Conservation (phyloP, 2,329 filamentous ascomycete species). For the Allantophomopsis lycopodina region DNA sequence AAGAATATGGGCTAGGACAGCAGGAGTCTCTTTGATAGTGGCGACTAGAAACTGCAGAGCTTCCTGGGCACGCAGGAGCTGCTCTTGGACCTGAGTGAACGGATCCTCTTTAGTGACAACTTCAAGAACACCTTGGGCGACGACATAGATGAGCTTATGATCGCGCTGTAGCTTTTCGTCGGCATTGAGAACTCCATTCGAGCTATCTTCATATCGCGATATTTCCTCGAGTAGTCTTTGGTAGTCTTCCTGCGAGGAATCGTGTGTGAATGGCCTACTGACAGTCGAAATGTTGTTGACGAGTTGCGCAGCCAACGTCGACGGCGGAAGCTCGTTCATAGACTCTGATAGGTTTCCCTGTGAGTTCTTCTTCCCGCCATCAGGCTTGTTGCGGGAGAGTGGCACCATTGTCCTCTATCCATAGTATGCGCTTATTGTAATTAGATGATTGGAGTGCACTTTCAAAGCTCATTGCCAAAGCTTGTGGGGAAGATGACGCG, state of each 20-base stretch:
- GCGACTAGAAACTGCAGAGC: slow-evolving; percentile 67
- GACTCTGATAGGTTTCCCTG: slow-evolving; percentile 3
- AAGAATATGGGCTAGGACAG: slow-evolving; percentile 40
- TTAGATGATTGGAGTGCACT: not conserved
- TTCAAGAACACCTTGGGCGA: slow-evolving; percentile 67
- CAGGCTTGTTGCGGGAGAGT: too few relatives aligned
- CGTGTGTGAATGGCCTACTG: slow-evolving; percentile 27
- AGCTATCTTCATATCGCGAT: slow-evolving; percentile 45
- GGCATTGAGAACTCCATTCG: slow-evolving; percentile 44
- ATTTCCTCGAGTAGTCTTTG: slow-evolving; percentile 51
- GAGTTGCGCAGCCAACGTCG: slow-evolving; percentile 77
- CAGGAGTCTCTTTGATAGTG: slow-evolving; percentile 62
- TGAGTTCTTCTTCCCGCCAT: not conserved
- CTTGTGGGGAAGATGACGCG: too few relatives aligned
- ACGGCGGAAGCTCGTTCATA: slow-evolving; percentile 36
- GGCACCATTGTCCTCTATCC: slow-evolving; percentile 6
- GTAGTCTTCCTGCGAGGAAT: slow-evolving; percentile 53
- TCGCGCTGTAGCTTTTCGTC: slow-evolving; percentile 64
- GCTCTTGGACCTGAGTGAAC: slow-evolving; percentile 39
- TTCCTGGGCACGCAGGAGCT: slow-evolving; percentile 48
- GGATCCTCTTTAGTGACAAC: slow-evolving; percentile 53
- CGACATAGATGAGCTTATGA: slow-evolving; percentile 74
- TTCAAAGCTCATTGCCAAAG: too few relatives aligned
- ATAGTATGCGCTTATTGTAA: slow-evolving; percentile 3
- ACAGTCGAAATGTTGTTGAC: slow-evolving; percentile 66